A percentile compares a stretch with the other conserved stretches of the same genome.
phyloP scores from a whole-genome alignment of 306 rosid species.

The Mimosa bimucronata region DNA sequence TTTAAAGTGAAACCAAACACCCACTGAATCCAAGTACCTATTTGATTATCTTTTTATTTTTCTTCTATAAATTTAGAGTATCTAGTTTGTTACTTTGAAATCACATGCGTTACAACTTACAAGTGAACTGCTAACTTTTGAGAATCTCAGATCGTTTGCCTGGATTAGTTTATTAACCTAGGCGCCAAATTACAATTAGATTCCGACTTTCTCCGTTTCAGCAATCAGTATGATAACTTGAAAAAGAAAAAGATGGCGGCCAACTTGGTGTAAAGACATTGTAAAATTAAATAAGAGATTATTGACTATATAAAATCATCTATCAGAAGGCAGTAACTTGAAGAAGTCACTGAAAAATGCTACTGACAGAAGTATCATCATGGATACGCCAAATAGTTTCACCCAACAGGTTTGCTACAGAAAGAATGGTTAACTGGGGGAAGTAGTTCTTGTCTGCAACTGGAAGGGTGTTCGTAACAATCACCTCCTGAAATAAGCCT shows the following conservation, averaged over 20 bases:
- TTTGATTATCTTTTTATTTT: not conserved
- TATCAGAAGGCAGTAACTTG: not conserved
- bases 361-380: constrained; percentile 87
- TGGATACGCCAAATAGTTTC: constrained; percentile 98
- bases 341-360: constrained; percentile 68
- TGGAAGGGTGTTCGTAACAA: constrained; percentile 86
- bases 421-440: constrained; percentile 90
- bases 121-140: not conserved
- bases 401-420: constrained; percentile 90
- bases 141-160: not conserved
- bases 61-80: not conserved
- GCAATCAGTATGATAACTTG: not conserved
- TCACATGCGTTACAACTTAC: not conserved
- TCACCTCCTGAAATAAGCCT: constrained; percentile 94
- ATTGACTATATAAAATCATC: constrained; percentile 26
- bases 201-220: not conserved
- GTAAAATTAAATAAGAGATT: not conserved
- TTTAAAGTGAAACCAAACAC: too few species aligned
- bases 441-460: constrained; percentile 78
- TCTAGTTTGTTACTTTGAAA: not conserved
- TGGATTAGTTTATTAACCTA: not conserved
- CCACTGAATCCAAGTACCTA: not conserved
- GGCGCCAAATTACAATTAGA: not conserved
- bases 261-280: not conserved
- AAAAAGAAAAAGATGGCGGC: not conserved